phyloP scores from a whole-genome alignment of 1,139 yeast genomes.

The Debaryomyces psychrophilus region DNA sequence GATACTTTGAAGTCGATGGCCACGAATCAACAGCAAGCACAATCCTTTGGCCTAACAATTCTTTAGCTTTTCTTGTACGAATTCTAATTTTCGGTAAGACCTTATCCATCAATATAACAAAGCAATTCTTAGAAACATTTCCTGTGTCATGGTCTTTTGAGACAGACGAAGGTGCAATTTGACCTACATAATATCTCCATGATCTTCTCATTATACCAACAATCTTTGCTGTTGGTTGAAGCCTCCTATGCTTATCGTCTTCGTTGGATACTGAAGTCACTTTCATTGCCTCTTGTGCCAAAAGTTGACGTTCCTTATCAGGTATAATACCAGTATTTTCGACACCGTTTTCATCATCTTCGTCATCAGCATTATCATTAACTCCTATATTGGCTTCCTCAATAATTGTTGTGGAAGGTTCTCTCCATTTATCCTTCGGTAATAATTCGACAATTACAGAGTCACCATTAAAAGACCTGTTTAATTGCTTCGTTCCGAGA shows the following conservation, averaged over 20 bases:
- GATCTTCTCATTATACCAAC: constrained; percentile 89
- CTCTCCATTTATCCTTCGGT: constrained; percentile 87
- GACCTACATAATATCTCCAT: constrained; percentile 97
- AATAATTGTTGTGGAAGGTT: constrained; percentile 75
- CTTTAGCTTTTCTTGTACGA: constrained; percentile 82
- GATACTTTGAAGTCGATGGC: constrained; percentile 82
- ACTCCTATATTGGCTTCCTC: constrained; percentile 71
- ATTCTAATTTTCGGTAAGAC: constrained; percentile 87
- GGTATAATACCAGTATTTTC: constrained; percentile 54
- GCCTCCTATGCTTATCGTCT: constrained; percentile 36
- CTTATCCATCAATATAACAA: constrained; percentile 87
- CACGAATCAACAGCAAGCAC: constrained; percentile 92
- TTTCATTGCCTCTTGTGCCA: constrained; percentile 80
- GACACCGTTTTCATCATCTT: constrained; percentile 46
- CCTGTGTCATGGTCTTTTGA: constrained; percentile 53
- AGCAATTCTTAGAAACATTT: constrained; percentile 72
- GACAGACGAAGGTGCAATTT: constrained; percentile 80
- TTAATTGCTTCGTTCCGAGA: constrained; percentile 80
- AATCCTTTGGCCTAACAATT: constrained; percentile 81
- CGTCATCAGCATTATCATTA: constrained; percentile 63
- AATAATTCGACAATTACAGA: constrained; percentile 87
- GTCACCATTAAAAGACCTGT: constrained; percentile 92
- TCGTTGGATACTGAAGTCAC: constrained; percentile 43
- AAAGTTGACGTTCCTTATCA: constrained; percentile 72
- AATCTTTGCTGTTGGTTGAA: constrained; percentile 89